Base-by-base conservation (phyloP, 192 early-diverging fungal genomes). In the Phycomyces blakesleeanus region DNA sequence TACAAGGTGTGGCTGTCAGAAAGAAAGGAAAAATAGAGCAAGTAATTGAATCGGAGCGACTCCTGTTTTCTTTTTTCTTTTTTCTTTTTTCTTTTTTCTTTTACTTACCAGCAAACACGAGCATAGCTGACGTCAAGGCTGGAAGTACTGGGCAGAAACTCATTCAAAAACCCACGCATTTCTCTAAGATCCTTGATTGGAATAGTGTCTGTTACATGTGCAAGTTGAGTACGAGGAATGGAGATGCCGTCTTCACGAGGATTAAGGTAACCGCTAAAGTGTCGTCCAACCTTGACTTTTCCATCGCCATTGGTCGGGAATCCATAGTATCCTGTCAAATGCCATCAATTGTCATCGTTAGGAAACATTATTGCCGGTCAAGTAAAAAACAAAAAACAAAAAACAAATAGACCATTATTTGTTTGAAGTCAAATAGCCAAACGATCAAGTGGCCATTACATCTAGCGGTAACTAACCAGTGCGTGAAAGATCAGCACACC, bases 271-370 rank as follows among this genome's bases (percentile, higher is more conserved):
- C 44, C 83, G 5, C 59, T 53, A 40, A 44, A 40, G 61, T 84
- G 81, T 53, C 69, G 49, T 9, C 76, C 81, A 51, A 84, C 53
- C 59, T 84, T 84, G 44, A 84, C 37, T 11, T 65, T 51, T 18
- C 72, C 76, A 29, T 72, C 65, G 16, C 50, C 38, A 20, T 58
- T 78, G 0, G 62, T 34, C 10, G 83, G 81, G 54, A 84, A 84
- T 0, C 83, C 82, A 57, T 83, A 80, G 41, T 57, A 69, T 12
- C 78, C 78, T 34, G 29, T 7, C 29, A 5, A 21, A 57, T 27
- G n/a, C n/a, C n/a, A n/a, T n/a, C n/a, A n/a, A n/a, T n/a, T n/a
- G n/a, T n/a, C n/a, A n/a, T n/a, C n/a, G n/a, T n/a, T n/a, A n/a
- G n/a, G n/a, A n/a, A n/a, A n/a, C n/a, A n/a, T n/a, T n/a, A n/a